Percentiles rank a stretch among this genome's conserved stretches.
Evolutionary conservation across 768 basidiomycete species (phyloP).

Genomic region (Leccinum ochraceum): DNA sequence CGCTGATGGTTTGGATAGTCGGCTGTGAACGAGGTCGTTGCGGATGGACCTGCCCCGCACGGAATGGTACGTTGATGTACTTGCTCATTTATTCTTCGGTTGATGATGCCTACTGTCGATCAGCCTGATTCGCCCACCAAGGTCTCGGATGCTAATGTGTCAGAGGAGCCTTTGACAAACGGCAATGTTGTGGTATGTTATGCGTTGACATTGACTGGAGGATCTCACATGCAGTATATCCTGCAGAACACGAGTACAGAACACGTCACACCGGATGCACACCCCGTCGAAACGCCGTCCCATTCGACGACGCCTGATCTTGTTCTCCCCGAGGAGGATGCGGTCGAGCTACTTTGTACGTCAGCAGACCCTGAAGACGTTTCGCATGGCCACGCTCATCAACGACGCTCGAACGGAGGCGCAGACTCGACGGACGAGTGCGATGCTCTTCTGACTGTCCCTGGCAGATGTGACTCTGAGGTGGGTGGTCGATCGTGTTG

Average conservation of each 20-base stretch:
- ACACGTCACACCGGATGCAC: neutral
- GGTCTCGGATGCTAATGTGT: neutral
- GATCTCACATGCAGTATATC: neutral
- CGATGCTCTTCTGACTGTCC: constrained; percentile 10
- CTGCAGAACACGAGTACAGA: constrained; percentile 5
- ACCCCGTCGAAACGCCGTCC: neutral
- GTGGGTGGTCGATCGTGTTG: constrained; percentile 1
- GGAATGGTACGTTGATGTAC: neutral
- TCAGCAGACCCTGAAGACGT: neutral
- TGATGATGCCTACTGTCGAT: neutral
- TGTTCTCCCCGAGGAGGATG: constrained; percentile 16
- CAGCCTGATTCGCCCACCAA: neutral
- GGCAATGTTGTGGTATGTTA: constrained; percentile 2
- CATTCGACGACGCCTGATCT: constrained; percentile 13
- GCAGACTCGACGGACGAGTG: constrained; percentile 20
- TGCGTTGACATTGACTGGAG: neutral
- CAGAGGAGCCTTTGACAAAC: neutral
- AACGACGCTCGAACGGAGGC: constrained; percentile 5
- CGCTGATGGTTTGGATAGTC: constrained; percentile 10
- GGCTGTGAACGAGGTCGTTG: neutral
- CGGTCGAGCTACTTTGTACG: neutral
- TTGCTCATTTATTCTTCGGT: neutral
- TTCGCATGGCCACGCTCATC: neutral
- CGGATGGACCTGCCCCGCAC: neutral
- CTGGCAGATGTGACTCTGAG: constrained; percentile 3